These are phyloP conservation scores for Viola pubescens DNA, from an alignment of 441 rosid species.

Conservation along the genomic window DNA sequence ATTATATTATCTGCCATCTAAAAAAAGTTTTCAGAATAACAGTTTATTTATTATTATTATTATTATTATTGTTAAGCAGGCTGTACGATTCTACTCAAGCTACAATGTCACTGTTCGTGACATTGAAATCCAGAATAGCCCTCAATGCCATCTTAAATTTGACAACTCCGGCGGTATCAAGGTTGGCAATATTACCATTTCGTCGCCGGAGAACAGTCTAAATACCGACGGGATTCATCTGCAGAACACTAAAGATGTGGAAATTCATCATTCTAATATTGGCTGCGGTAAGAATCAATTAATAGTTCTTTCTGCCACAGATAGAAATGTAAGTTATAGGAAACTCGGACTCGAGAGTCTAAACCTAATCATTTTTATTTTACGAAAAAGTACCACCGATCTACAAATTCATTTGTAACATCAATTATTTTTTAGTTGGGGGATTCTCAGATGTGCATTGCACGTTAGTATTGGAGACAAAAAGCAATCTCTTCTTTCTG, in stretches of 20 bases:
- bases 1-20: not conserved
- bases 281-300: slow-evolving; percentile 46
- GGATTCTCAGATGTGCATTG: slow-evolving; percentile 25
- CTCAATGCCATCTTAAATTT: slow-evolving; percentile 80
- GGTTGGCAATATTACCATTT: slow-evolving; percentile 53
- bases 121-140: slow-evolving; percentile 59
- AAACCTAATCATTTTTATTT: not conserved
- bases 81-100: slow-evolving; percentile 67
- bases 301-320: not conserved
- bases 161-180: slow-evolving; percentile 56
- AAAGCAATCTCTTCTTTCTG: slow-evolving; percentile 14
- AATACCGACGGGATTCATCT: slow-evolving; percentile 91
- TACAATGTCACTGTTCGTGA: slow-evolving; percentile 62
- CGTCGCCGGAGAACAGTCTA: slow-evolving; percentile 68
- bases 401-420: not conserved
- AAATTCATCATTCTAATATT: slow-evolving; percentile 63
- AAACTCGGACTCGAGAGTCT: not conserved
- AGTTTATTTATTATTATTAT: not conserved
- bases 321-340: not conserved
- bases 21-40: not conserved
- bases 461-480: slow-evolving; percentile 26
- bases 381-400: not conserved
- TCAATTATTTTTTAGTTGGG: not conserved
- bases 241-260: slow-evolving; percentile 72
- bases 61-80: slow-evolving; percentile 27